Evolutionary conservation across 495 filamentous ascomycete genomes (phyloP).

Genomic region (Podospora pseudocomata): DNA sequence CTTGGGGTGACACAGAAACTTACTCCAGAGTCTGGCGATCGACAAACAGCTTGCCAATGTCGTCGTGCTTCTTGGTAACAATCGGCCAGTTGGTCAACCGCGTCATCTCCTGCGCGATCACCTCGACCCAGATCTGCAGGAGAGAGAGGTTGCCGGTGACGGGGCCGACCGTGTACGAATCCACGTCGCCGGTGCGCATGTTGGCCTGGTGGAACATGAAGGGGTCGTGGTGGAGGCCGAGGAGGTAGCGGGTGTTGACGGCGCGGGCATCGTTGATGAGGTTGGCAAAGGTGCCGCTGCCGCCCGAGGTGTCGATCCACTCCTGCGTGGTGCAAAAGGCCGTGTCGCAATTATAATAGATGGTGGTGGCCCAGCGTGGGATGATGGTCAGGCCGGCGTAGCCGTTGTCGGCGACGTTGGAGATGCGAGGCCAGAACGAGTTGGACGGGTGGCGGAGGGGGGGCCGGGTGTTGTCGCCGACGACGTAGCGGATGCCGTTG

Average conservation of each 20-base stretch:
- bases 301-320: slow-evolving; percentile 59
- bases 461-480: slow-evolving; percentile 61
- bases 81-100: slow-evolving; percentile 59
- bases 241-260: slow-evolving; percentile 6
- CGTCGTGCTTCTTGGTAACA: slow-evolving; percentile 52
- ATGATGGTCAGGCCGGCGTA: slow-evolving; percentile 56
- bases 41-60: slow-evolving; percentile 51
- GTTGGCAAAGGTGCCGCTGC: slow-evolving; percentile 46
- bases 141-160: slow-evolving; percentile 48
- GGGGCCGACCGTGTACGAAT: slow-evolving; percentile 50
- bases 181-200: slow-evolving; percentile 49
- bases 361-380: slow-evolving; percentile 59
- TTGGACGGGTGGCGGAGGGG: slow-evolving; percentile 43
- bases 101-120: slow-evolving; percentile 53
- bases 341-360: slow-evolving; percentile 63
- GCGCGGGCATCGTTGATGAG: slow-evolving; percentile 44
- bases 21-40: slow-evolving; percentile 52
- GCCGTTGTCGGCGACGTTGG: slow-evolving; percentile 49
- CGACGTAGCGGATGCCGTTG: slow-evolving; percentile 56
- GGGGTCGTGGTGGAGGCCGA: slow-evolving; percentile 3
- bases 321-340: slow-evolving; percentile 54
- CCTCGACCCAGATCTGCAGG: slow-evolving; percentile 61
- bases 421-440: slow-evolving; percentile 54
- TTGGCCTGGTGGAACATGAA: slow-evolving; percentile 60
- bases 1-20: slow-evolving; percentile 1